Base-by-base conservation (phyloP, 1,284 basidiomycete species). In the Bondarzewia mesenterica region DNA sequence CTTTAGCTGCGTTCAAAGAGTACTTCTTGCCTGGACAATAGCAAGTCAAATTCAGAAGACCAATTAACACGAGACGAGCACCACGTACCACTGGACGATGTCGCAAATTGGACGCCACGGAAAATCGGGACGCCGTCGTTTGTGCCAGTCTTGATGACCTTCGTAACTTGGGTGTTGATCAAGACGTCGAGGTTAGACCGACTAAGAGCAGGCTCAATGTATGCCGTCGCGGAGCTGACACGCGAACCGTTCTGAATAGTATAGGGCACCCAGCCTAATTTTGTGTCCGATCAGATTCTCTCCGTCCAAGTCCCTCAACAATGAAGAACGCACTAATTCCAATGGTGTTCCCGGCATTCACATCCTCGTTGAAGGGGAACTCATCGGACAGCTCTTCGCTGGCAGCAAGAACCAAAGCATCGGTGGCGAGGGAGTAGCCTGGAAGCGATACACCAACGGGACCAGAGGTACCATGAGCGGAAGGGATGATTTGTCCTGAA, bases 151-250 rank as follows among this genome's bases (percentile, higher is more conserved):
- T 62, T 58, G n/a, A 72, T 26, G 1, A 76, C 49, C 36, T 64
- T 63, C 2, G 64, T 69, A 8, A 70, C 73, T 20, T 64, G 65
- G 2, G 69, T 64, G 41, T 72, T 63, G 23, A 73, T 51, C 1
- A 74, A 57, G 23, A 77, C 62, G 44, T 71, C 65, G 3, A 77
- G 51, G 51, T 75, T 75, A 4, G 60, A 52, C 12, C 71, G 55
- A 29, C 53, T 52, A 7, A 63, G 51, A 4, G 58, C 52, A 10
- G 65, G 62, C 2, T 59, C 54, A 16, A 76, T 57, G 54, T 71
- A 72, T 2, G 63, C 58, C 5, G 66, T 68, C 1, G 70, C 65
- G 8, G 70, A 63, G 39, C 64, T 67, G 36, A 58, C 64, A 10
- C 70, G 58, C 32, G 57, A 42, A 3, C 64, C 65, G 12, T 57